Evolutionary conservation across 148 eudicot species (phyloP).

Genomic region (Chenopodium quinoa): DNA sequence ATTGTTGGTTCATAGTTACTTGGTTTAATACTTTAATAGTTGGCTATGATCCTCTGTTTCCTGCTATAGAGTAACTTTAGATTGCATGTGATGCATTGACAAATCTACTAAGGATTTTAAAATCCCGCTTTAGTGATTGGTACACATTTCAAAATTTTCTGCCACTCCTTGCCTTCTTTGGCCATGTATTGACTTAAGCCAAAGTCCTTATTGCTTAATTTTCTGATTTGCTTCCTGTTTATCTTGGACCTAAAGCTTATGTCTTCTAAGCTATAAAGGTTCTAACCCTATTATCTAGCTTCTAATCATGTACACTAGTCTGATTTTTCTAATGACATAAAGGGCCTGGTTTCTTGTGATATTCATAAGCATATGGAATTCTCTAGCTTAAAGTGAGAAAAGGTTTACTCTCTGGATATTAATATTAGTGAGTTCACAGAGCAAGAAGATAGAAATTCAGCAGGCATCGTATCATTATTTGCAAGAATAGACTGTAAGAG

Average conservation of each 20-base stretch:
- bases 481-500: not conserved
- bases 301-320: too few relatives aligned
- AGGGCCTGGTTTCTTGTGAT: too few relatives aligned
- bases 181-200: not conserved
- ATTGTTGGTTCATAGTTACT: not conserved
- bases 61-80: too few relatives aligned
- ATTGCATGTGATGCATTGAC: not conserved
- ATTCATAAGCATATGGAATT: too few relatives aligned
- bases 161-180: not conserved
- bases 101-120: not conserved
- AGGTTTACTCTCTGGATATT: too few relatives aligned
- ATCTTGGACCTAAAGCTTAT: not conserved
- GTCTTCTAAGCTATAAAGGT: not conserved
- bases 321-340: too few relatives aligned
- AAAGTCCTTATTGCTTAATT: not conserved
- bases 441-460: not conserved
- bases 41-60: too few relatives aligned
- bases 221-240: not conserved
- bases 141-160: not conserved
- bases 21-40: not conserved
- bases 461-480: not conserved
- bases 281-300: not conserved
- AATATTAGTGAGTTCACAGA: not conserved
- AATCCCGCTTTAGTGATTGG: too few relatives aligned
- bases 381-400: too few relatives aligned